These are phyloP conservation scores for Plasmodium berghei DNA, from an alignment of 169 alveolate genomes.

Conservation along the genomic window DNA sequence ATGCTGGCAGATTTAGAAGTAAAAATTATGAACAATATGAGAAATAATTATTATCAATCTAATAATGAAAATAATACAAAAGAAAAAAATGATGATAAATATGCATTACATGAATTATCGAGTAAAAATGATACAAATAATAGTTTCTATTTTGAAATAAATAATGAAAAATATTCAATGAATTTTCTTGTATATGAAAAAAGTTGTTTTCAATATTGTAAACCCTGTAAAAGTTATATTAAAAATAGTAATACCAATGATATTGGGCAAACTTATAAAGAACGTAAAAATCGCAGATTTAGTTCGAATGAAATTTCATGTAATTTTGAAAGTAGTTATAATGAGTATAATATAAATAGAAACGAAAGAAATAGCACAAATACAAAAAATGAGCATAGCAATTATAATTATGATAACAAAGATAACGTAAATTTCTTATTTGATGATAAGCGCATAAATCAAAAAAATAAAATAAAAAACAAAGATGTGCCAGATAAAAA, in stretches of 20 bases:
- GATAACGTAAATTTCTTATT: too few species aligned
- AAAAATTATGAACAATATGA: constrained; percentile 62
- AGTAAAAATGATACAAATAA: background rate
- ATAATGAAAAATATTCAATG: constrained; percentile 34
- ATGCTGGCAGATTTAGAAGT: constrained; percentile 41
- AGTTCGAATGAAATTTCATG: too few species aligned
- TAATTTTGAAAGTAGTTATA: too few species aligned
- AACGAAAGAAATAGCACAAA: background rate
- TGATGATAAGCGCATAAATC: too few species aligned
- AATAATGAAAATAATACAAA: constrained; percentile 5
- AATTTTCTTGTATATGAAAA: constrained; percentile 22
- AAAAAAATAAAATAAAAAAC: too few species aligned
- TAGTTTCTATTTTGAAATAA: constrained; percentile 40
- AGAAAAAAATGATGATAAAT: constrained; percentile 11
- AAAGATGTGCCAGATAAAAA: background rate
- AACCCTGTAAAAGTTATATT: background rate
- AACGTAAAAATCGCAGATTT: background rate
- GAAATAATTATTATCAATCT: constrained; percentile 49
- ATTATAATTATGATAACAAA: background rate
- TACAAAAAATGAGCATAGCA: background rate
- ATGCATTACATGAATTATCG: background rate
- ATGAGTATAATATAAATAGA: background rate
- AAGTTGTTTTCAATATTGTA: background rate
- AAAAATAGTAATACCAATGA: background rate
- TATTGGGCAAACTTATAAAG: background rate